Base-by-base conservation (phyloP, 108 stramenopile species). In the Asterionellopsis glacialis region DNA sequence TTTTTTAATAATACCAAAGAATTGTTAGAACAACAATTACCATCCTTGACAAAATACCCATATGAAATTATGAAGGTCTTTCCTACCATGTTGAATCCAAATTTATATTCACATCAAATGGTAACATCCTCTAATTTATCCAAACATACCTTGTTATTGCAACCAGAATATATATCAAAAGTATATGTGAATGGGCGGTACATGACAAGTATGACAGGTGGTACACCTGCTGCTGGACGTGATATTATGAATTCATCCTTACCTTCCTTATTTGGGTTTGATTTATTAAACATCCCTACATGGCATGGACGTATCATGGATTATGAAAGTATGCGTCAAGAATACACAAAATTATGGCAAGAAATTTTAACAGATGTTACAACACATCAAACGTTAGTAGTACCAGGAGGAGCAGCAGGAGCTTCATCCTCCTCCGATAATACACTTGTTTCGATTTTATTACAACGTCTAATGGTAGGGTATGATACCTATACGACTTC, bases 241-340 rank as follows among this genome's bases (percentile, higher is more conserved):
- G 33, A 33, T 33, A 33, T 33, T 33, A 7, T 33, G 5, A 33
- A 33, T 33, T 33, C 33, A 10, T 70, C 74, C 63, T 66, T 63
- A 4, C 78, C 79, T 44, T 80, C 86, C 1, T 52, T 91, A 26
- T 91, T 91, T 71, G 89, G 89, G 10, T 75, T 91, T 65, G 84
- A 91, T 59, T 67, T 75, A 45, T 67, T 85, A 11, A 74, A 85
- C 56, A 63, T 82, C 14, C 76, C 81, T 0, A 62, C 72, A 26
- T 82, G 69, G 73, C 76, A 82, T 54, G 81, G 81, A 9, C 71
- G 73, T 12, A 75, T 82, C 26, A 59, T 75, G 43, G 81, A 82
- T 51, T 84, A 68, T 43, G 72, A 76, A 18, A 40, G 49, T 38
- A 55, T 76, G 11, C 79, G 73, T 44, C 14, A 56, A 15, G 59